A percentile compares a stretch with the other conserved stretches of the same genome.
Conservation (phyloP, 1,139 yeast species). For the Chernovozyma sophiae-reginae region DNA sequence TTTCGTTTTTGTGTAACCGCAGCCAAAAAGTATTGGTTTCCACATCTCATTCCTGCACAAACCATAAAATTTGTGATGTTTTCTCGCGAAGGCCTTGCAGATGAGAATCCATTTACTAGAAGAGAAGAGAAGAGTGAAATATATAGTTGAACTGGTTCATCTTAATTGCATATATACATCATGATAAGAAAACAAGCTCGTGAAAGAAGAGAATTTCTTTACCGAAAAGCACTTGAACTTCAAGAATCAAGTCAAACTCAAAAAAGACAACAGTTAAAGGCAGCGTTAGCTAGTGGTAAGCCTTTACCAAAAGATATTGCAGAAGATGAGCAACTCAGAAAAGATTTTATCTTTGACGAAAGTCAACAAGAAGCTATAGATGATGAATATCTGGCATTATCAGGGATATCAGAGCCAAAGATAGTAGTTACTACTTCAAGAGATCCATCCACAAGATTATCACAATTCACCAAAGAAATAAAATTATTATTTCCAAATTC, state of each 20-base stretch:
- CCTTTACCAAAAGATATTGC: constrained; percentile 86
- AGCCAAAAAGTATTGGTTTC: too few species aligned
- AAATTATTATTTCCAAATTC: constrained; percentile 87
- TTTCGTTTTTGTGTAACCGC: too few species aligned
- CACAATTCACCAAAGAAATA: constrained; percentile 91
- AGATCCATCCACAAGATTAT: constrained; percentile 78
- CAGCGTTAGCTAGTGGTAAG: constrained; percentile 88
- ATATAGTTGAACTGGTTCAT: too few species aligned
- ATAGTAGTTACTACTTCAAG: constrained; percentile 90
- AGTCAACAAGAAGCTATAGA: constrained; percentile 63
- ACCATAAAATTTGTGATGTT: too few species aligned
- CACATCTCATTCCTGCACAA: too few species aligned
- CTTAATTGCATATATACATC: too few species aligned
- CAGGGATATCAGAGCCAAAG: constrained; percentile 91
- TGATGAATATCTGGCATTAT: constrained; percentile 84
- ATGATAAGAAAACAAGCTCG: constrained; percentile 90
- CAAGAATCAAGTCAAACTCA: constrained; percentile 86
- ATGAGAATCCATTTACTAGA: too few species aligned
- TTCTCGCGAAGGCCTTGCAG: too few species aligned
- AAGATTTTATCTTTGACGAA: constrained; percentile 82
- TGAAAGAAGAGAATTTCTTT: constrained; percentile 89
- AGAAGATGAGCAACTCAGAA: constrained; percentile 77
- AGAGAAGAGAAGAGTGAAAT: too few species aligned
- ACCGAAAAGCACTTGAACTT: constrained; percentile 80
- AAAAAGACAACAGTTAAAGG: constrained; percentile 80